Evolutionary conservation across 169 alveolate species (phyloP).

Genomic region (Plasmodium gallinaceum): DNA sequence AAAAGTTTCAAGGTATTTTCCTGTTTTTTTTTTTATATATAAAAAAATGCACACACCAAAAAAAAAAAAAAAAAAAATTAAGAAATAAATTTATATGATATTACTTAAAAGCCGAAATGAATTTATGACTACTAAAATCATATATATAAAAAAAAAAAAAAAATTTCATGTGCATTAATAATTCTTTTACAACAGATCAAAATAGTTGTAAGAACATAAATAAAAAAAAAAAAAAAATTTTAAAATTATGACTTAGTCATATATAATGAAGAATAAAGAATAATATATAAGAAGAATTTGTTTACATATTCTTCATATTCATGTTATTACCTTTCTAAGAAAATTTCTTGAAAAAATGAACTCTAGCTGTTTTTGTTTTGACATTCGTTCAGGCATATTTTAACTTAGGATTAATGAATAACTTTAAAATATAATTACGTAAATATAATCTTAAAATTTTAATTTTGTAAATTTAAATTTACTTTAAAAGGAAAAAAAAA

Average conservation of each 20-base stretch:
- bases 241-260: conserved; percentile 1
- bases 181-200: conserved; percentile 35
- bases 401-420: not conserved
- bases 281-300: not conserved
- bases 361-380: conserved; percentile 49
- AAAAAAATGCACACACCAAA: too few species aligned
- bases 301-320: conserved; percentile 1
- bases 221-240: conserved; percentile 4
- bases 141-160: not conserved
- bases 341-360: conserved; percentile 49
- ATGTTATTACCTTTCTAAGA: conserved; percentile 69
- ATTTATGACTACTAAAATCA: too few species aligned
- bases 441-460: too few species aligned
- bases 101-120: too few species aligned
- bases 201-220: conserved; percentile 19
- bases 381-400: conserved; percentile 24
- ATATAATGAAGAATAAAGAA: not conserved
- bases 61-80: not conserved
- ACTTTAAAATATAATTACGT: too few species aligned
- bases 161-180: not conserved
- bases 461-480: too few species aligned
- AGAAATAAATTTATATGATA: too few species aligned
- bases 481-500: too few species aligned
- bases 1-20: too few species aligned
- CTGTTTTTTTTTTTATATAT: not conserved